These are phyloP conservation scores for Neurospora sp. DNA, from an alignment of 495 filamentous ascomycete species.

Conservation along the genomic window DNA sequence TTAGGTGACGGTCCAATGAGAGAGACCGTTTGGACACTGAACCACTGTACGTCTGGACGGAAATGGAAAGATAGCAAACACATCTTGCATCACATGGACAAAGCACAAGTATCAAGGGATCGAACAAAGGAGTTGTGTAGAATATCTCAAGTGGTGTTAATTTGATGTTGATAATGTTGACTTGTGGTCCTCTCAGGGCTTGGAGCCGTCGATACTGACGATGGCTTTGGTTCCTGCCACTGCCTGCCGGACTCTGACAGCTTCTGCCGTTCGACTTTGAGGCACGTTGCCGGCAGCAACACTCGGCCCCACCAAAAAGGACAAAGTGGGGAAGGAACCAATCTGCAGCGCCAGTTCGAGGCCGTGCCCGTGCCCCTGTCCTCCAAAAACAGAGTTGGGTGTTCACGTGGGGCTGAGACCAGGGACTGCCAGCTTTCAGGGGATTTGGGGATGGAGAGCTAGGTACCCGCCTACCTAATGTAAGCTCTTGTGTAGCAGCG, in stretches of 20 bases:
- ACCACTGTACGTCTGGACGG: background rate
- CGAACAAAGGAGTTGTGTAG: background rate
- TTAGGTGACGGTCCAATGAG: background rate
- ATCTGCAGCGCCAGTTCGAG: background rate
- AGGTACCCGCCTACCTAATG: background rate
- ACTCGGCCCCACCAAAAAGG: background rate
- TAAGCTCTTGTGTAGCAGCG: background rate
- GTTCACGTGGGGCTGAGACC: background rate
- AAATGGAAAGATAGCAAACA: background rate
- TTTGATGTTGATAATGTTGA: background rate
- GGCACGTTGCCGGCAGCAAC: background rate
- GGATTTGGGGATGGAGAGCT: background rate
- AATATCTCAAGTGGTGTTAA: background rate
- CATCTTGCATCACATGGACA: background rate
- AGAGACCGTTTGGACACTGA: background rate
- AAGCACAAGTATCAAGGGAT: background rate
- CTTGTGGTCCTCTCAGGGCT: background rate
- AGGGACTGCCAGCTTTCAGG: background rate
- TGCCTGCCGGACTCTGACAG: background rate
- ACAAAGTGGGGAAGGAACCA: background rate
- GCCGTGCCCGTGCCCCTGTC: background rate
- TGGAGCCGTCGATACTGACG: background rate
- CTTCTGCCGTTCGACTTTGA: background rate
- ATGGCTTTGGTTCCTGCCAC: background rate
- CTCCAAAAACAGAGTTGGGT: background rate